Base-by-base conservation (phyloP, 345 rosid species). In the Eucalyptus tenuipes region DNA sequence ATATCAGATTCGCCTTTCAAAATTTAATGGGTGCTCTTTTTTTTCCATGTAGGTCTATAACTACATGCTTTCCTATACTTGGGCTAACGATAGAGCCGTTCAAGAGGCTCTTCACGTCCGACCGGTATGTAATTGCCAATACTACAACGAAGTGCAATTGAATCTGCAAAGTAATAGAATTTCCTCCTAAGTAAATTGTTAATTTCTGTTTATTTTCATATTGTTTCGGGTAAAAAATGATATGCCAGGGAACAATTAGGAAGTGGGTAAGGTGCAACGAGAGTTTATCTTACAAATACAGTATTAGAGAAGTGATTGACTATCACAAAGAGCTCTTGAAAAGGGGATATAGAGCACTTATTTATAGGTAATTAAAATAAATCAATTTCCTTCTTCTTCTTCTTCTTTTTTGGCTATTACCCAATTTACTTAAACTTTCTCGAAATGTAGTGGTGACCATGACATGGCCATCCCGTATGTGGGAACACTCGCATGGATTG, bases 81-180 rank as follows among this genome's bases (percentile, higher is more conserved):
- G 92, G 45, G 81, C 81, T 37, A 37, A 71, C 53, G 91, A 92
- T 48, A 85, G 66, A 52, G 45, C 85, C 27, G 94, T 91, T 4
- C 94, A 88, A 87, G 61, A 81, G 11, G 93, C 93, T 44, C 91
- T 93, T 14, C 88, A 88, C 33, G 48, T 86, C 86, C 85, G 89
- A 42, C 45, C 90, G 92, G 95, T 92, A 91, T 25, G 88, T 33
- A 47, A 17, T 49, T 12, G 33, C 13, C 3, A 17, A 49, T 12
- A 13, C 13, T 29, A 10, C 25, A 71, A 16, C 13, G 13, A 71
- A 71, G 37, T 20, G 20, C 45, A 71, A 11, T 37, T 33, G 20
- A 18, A 37, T 37, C 13, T 71, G 25, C 45, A 49, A 25, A 12
- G 33, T 48, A 1, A 71, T 9, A 33, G 22, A 37, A 71, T 71